Evolutionary conservation across 805 yeast genomes (phyloP), one percentile per base, ranked within the genome.

Genomic region (Lipomyces spencermartinsiae): DNA sequence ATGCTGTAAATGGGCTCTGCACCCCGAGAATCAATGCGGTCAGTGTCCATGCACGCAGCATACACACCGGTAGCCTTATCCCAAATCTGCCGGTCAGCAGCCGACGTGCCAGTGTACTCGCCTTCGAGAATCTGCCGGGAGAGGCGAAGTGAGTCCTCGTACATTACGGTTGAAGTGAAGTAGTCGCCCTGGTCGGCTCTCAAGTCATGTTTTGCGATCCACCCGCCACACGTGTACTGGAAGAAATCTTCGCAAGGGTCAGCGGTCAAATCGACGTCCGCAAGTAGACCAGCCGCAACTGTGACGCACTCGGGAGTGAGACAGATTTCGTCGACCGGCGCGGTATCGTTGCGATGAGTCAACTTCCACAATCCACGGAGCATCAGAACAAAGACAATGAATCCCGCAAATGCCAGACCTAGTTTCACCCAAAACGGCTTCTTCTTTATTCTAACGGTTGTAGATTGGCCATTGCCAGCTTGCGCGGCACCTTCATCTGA

Each of bases 21-120:
- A 12, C 71, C 73, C 25, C 53, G 65, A 7, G 58, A 60, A 12
- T 64, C 61, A 16, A 70, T 69, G 16, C 64, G 66, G 16, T 65
- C 67, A 34, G 64, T 62, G 58, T 69, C 62, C 73, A 70, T 70
- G 69, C 73, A 70, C 4, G 73, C 73, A 19, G 43, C 54, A 59
- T 70, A 70, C 35, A 69, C 70, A n/a, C 72, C 69, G 22, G 71
- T 43, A 19, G 72, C 73, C 63, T 70, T 70, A 16, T 58, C 65
- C 66, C 66, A 70, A 39, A 68, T 69, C 43, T 62, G 69, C 14
- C 66, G 64, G 46, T 68, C 73, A 29, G 63, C 67, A 29, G 29
- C 37, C 29, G 70, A 64, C 12, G 65, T 34, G 14, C 65, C 69
- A 25, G 72, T 57, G 59, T 57, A 65, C 14, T 55, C 63, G 19